phyloP scores from a whole-genome alignment of 208 protist species.

The Acanthamoeba sp. region DNA sequence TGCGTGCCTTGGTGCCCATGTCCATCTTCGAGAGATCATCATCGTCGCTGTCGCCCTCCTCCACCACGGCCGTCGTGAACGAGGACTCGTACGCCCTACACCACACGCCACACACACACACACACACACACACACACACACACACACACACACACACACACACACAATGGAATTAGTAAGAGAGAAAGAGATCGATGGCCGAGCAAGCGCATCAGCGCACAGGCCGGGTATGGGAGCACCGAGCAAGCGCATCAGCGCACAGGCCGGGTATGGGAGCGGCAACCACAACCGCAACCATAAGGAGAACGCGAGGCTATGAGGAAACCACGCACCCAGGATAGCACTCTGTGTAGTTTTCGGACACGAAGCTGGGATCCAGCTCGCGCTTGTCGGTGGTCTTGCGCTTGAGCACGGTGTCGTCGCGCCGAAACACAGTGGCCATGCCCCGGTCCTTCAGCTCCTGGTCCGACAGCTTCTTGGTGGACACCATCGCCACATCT shows the following conservation, averaged over 20 bases:
- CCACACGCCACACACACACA: too few relatives aligned
- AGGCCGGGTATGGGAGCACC: too few relatives aligned
- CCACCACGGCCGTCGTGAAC: constrained; percentile 37
- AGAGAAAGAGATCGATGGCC: too few relatives aligned
- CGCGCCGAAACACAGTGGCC: constrained; percentile 50
- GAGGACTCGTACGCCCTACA: constrained; percentile 12
- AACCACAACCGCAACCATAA: not conserved
- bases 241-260: too few relatives aligned
- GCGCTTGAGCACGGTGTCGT: constrained; percentile 17
- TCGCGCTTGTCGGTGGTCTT: constrained; percentile 49
- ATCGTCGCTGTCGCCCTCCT: constrained; percentile 32
- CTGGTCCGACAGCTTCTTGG: constrained; percentile 29
- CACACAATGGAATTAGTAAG: too few relatives aligned
- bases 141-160: too few relatives aligned
- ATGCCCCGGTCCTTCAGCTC: constrained; percentile 36
- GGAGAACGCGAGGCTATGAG: not conserved
- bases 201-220: too few relatives aligned
- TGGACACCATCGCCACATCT: not conserved
- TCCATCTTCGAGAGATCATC: constrained; percentile 67
- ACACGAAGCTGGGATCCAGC: constrained; percentile 50
- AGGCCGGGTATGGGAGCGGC: too few relatives aligned
- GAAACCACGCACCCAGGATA: not conserved
- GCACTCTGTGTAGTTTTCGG: constrained; percentile 54
- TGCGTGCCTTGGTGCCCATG: constrained; percentile 33
- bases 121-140: too few relatives aligned